Conservation (phyloP, 495 filamentous ascomycete genomes). For the Peziza echinospora region DNA sequence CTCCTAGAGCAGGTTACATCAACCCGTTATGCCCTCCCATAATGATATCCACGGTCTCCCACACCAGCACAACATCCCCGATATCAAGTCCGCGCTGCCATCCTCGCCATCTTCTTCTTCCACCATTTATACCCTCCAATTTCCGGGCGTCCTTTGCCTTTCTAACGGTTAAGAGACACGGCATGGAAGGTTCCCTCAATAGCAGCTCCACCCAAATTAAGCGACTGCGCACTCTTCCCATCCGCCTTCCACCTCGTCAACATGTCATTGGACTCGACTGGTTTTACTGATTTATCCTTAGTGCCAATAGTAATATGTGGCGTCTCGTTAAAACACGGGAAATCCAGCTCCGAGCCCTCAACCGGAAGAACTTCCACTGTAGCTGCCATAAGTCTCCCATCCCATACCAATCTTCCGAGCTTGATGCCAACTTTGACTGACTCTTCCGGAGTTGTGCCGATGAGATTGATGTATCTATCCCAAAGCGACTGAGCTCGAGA, state of each 20-base stretch:
- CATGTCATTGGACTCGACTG: slow-evolving; percentile 80
- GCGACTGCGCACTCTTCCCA: no score
- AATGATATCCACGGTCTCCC: no score
- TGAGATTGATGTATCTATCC: slow-evolving; percentile 32
- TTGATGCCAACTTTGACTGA: slow-evolving; percentile 29
- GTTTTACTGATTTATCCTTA: slow-evolving; percentile 46
- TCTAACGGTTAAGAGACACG: no score
- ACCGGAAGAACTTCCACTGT: slow-evolving; percentile 44
- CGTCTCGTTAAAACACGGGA: slow-evolving; percentile 54
- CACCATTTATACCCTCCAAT: no score
- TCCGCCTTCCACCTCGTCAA: slow-evolving; percentile 43
- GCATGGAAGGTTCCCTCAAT: no score
- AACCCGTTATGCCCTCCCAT: no score
- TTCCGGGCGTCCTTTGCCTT: no score
- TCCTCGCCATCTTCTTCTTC: no score
- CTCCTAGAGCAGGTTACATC: no score
- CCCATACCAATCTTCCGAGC: slow-evolving; percentile 43
- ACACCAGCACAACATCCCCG: no score
- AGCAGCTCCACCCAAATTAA: no score
- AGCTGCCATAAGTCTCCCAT: slow-evolving; percentile 69
- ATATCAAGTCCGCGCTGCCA: no score
- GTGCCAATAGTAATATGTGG: slow-evolving; percentile 85
- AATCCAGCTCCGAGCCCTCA: slow-evolving; percentile 18
- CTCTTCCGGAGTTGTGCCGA: slow-evolving; percentile 15
- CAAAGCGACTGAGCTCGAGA: slow-evolving; percentile 33